phyloP scores from a whole-genome alignment of 371 early-diverging fungal species.

The Rhizopus delemar region DNA sequence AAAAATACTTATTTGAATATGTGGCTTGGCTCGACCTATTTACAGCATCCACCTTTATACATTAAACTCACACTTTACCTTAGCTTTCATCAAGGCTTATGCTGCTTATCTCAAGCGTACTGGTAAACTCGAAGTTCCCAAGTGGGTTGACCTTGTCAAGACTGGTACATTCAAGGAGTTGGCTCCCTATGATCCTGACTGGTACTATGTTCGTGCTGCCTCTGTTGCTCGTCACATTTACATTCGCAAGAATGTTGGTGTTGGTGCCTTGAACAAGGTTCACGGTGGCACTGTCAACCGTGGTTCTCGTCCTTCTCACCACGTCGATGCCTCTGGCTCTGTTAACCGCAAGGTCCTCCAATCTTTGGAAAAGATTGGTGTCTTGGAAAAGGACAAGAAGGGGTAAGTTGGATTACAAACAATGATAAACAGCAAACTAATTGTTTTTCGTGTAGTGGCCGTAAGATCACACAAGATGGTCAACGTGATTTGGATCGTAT shows the following conservation, averaged over 20 bases:
- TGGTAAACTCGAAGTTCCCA: conserved; percentile 96
- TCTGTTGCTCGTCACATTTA: conserved; percentile 97
- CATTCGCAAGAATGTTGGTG: conserved; percentile 92
- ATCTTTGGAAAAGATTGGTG: conserved; percentile 94
- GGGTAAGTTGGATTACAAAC: conserved; percentile 54
- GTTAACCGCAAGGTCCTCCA: conserved; percentile 93
- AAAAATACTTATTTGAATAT: not conserved
- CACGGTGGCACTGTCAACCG: conserved; percentile 91
- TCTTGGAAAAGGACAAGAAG: conserved; percentile 86
- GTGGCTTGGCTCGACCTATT: conserved; percentile 25
- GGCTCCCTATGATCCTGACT: conserved; percentile 97
- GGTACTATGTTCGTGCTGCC: conserved; percentile 98
- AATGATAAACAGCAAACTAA: not conserved
- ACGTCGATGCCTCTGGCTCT: conserved; percentile 83
- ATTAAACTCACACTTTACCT: not conserved
- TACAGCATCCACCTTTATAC: not conserved
- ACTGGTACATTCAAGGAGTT: conserved; percentile 94
- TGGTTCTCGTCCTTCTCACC: conserved; percentile 91
- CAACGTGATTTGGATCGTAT: conserved; percentile 84
- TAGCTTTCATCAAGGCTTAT: conserved; percentile 91
- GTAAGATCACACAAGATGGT: conserved; percentile 76
- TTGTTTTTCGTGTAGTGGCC: conserved; percentile 55
- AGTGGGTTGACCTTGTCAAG: conserved; percentile 97
- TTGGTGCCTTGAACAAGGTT: conserved; percentile 91
- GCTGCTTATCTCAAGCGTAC: conserved; percentile 96